Conservation (phyloP, 257 asterid genomes). For the Anisodus acutangulus region DNA sequence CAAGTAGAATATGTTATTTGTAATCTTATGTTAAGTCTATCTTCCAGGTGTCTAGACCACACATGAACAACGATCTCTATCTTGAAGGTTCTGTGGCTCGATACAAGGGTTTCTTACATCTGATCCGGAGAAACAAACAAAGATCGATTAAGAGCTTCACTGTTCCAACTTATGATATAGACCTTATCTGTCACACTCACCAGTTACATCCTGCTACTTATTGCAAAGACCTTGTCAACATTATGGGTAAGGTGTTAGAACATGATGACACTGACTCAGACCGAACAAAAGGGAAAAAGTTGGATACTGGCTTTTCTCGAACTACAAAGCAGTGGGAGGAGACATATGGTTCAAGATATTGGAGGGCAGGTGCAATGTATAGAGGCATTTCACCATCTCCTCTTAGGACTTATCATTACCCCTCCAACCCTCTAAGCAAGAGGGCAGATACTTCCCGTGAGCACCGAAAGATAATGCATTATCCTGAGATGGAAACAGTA, state of each 20-base stretch:
- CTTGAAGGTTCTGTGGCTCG: conserved; percentile 89
- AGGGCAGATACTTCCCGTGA: conserved; percentile 43
- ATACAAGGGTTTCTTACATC: conserved; percentile 91
- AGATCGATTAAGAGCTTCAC: conserved; percentile 75
- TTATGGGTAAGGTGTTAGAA: conserved; percentile 83
- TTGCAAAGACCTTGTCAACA: conserved; percentile 71
- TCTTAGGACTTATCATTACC: conserved; percentile 58
- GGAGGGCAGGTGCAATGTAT: conserved; percentile 99
- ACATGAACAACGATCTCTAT: conserved; percentile 62
- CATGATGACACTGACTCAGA: conserved; percentile 97
- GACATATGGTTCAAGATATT: conserved; percentile 78
- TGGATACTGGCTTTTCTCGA: conserved; percentile 79
- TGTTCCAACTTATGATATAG: conserved; percentile 98
- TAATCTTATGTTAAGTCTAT: background rate
- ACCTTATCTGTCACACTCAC: conserved; percentile 98
- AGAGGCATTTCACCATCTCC: conserved; percentile 79
- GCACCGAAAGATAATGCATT: conserved; percentile 45
- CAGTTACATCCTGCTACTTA: conserved; percentile 84
- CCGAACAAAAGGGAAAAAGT: conserved; percentile 86
- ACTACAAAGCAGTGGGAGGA: conserved; percentile 83
- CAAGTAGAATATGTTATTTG: background rate
- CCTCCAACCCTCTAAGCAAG: conserved; percentile 39
- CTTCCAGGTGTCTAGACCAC: conserved; percentile 68
- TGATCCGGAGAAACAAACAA: conserved; percentile 84
- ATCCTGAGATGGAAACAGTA: conserved; percentile 49